These are phyloP conservation scores for Diatrype stigma DNA, from an alignment of 2,329 filamentous ascomycete genomes.

Conservation along the genomic window DNA sequence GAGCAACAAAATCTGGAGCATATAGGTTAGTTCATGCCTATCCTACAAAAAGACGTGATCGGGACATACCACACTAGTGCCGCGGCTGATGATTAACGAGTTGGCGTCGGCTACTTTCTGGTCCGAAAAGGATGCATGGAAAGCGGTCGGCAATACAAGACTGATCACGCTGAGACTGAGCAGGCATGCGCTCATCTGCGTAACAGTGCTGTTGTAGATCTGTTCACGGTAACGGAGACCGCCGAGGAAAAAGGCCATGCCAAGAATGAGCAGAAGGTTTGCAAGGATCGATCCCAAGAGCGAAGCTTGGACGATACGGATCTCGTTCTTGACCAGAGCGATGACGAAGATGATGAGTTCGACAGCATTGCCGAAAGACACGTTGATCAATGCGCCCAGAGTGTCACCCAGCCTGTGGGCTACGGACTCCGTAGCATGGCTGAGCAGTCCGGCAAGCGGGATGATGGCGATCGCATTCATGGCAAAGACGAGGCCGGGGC, in stretches of 20 bases:
- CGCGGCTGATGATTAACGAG: slow-evolving; percentile 81
- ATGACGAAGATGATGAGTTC: slow-evolving; percentile 81
- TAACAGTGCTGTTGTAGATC: slow-evolving; percentile 93
- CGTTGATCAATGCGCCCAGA: slow-evolving; percentile 68
- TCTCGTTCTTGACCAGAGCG: slow-evolving; percentile 74
- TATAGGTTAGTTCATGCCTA: slow-evolving; percentile 14
- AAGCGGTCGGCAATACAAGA: slow-evolving; percentile 83
- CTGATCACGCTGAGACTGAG: slow-evolving; percentile 88
- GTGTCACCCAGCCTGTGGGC: slow-evolving; percentile 69
- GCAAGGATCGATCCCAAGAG: slow-evolving; percentile 85
- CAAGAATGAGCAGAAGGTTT: slow-evolving; percentile 82
- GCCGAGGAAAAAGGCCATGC: slow-evolving; percentile 86
- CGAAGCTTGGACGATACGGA: slow-evolving; percentile 87
- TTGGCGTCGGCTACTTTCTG: slow-evolving; percentile 58
- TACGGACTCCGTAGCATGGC: slow-evolving; percentile 71
- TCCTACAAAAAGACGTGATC: not conserved
- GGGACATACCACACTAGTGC: slow-evolving; percentile 72
- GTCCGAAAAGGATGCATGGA: slow-evolving; percentile 79
- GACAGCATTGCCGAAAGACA: slow-evolving; percentile 75
- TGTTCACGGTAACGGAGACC: slow-evolving; percentile 67
- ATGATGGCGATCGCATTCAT: slow-evolving; percentile 75
- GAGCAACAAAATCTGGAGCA: slow-evolving; percentile 65
- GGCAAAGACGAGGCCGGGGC: slow-evolving; percentile 62
- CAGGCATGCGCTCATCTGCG: slow-evolving; percentile 92
- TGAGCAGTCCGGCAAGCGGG: slow-evolving; percentile 67